A percentile compares a stretch with the other conserved stretches of the same genome.
Conservation (phyloP, 148 eudicot species). For the Rhododendron molle region DNA sequence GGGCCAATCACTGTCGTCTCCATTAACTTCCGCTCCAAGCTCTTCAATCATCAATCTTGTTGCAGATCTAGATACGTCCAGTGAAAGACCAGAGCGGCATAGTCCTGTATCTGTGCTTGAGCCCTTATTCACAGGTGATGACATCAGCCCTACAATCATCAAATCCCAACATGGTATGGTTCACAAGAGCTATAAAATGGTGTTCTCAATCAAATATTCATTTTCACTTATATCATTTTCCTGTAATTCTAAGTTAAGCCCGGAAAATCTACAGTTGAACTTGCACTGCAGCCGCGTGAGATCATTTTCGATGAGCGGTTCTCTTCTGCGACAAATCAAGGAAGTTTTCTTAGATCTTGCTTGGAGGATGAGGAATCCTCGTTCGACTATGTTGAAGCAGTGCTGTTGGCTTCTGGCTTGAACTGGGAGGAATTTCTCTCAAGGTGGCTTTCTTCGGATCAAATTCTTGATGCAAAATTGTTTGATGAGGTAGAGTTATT, state of each 20-base stretch:
- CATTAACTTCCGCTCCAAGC: constrained; percentile 30
- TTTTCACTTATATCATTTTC: neutral
- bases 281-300: constrained; percentile 49
- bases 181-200: neutral
- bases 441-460: constrained; percentile 55
- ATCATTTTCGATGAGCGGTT: constrained; percentile 56
- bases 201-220: neutral
- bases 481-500: constrained; percentile 78
- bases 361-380: constrained; percentile 61
- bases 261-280: constrained; percentile 36
- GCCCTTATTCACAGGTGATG: constrained; percentile 60
- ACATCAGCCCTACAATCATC: constrained; percentile 58
- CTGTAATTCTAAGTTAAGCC: constrained; percentile 10
- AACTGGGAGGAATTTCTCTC: constrained; percentile 67
- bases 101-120: constrained; percentile 97
- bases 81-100: constrained; percentile 54
- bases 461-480: constrained; percentile 67
- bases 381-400: constrained; percentile 74
- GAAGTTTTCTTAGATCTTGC: constrained; percentile 20
- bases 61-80: constrained; percentile 30
- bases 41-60: constrained; percentile 29
- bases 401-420: constrained; percentile 71
- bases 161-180: constrained; percentile 44
- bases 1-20: constrained; percentile 38
- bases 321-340: constrained; percentile 21